Base-by-base conservation (phyloP, 495 filamentous ascomycete species). In the Cladorrhinum samala region DNA sequence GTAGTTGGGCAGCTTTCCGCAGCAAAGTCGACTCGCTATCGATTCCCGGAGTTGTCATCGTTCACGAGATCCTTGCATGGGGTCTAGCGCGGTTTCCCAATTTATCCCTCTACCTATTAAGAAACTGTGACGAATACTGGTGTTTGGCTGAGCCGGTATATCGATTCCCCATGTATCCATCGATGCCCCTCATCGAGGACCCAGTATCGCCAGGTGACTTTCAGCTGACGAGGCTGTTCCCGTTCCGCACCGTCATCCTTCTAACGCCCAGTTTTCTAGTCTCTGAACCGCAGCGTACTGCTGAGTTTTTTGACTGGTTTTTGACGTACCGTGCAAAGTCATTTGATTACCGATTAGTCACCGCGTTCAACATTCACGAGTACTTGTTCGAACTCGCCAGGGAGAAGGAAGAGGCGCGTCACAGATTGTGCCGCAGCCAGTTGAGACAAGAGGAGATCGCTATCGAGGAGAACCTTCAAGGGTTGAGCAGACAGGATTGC, bases 221-320 rank as follows among this genome's bases (percentile, higher is more conserved):
- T 5, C 62, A 58, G 14, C 44, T 77, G n/a, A 71, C 64, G 1
- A 74, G 78, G 1, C 59, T 88, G 2, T 85, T 89, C 46, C 78
- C 80, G 6, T 61, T 68, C 21, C 82, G 84, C 4, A 65, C 68
- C 4, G 80, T 73, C 1, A 76, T 85, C 19, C 63, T 89, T 0
- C 58, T 90, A 4, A 85, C 85, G 0, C 83, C 86, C 33, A 84
- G 83, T 50, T 76, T 85, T 40, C 66, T 82, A 37, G 55, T 81
- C 50, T 69, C 69, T 0, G 75, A 83, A 19, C 76, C 80, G 1
- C 59, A 70, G 2, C 73, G 67, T 38, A 69, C 81, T 2, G 61
- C 71, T 9, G 63, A 76, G 3, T 70, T 86, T n/a, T 54, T 88
- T 3, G 61, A 67, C 1, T 87, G 83, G 83, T 86, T 86, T 47